Percentiles rank a stretch among this genome's conserved stretches.
phyloP scores from a whole-genome alignment of 108 stramenopile species.

The Discostella pseudostelligera region DNA sequence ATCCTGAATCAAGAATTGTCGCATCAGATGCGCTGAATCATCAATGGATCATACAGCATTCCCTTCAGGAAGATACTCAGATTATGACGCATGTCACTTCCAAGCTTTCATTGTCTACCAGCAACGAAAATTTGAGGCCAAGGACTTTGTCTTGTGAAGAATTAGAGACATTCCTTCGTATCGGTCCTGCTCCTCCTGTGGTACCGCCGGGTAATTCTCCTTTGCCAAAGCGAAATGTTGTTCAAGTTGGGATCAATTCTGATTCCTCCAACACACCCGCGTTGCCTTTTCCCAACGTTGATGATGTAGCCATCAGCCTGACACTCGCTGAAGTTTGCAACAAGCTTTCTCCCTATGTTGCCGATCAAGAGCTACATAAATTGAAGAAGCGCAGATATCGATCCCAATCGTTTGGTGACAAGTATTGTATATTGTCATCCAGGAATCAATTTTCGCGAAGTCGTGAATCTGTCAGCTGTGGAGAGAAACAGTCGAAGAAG shows the following conservation, averaged over 20 bases:
- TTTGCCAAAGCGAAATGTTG: conserved; percentile 1
- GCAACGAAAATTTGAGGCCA: conserved; percentile 15
- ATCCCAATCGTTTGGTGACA: conserved; percentile 13
- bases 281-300: neutral
- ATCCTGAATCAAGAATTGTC: conserved; percentile 62
- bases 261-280: conserved; percentile 12
- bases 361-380: conserved; percentile 16
- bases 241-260: neutral
- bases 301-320: conserved; percentile 19
- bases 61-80: conserved; percentile 9
- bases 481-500: conserved; percentile 12
- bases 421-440: conserved; percentile 3
- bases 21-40: conserved; percentile 61
- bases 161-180: conserved; percentile 21
- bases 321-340: conserved; percentile 43
- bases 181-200: conserved; percentile 25
- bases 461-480: neutral
- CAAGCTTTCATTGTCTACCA: conserved; percentile 1
- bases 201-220: conserved; percentile 43
- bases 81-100: conserved; percentile 12
- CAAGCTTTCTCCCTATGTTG: conserved; percentile 36
- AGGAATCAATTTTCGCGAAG: conserved; percentile 7
- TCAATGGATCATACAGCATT: conserved; percentile 60
- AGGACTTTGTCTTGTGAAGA: conserved; percentile 17
- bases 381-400: conserved; percentile 17